Base-by-base conservation (phyloP, 345 rosid species). In the Chamaenerion angustifolium region DNA sequence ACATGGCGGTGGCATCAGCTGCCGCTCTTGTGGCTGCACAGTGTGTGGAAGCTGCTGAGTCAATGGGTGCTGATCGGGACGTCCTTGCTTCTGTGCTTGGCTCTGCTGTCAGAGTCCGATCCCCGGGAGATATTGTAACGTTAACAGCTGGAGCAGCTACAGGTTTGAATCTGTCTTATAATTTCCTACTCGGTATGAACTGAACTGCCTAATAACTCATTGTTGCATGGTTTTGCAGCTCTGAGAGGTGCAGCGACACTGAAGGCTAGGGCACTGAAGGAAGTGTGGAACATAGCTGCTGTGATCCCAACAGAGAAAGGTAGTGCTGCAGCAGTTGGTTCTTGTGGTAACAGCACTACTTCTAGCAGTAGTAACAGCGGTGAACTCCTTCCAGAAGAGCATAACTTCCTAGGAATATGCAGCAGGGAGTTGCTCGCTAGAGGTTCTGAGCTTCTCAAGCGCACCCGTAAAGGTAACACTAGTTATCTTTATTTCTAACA, bases 21-120 rank as follows among this genome's bases (percentile, higher is more conserved):
- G 95, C 97, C 0, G 76, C 90, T 0, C 64, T 89, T 18, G 95
- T 85, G 1, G 97, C 97, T 0, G 90, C 95, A 0, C 95, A 89
- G 50, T 89, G 97, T 3, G 84, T 83, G 4, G 97, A 89, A 71
- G 82, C 82, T 0, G 97, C 97, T 0, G 97, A 89, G 61, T 76
- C 76, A 0, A 71, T 83, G 88, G 97, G 95, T 12, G 78, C 73
- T n/a, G 74, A 69, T 23, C 69, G 66, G 3, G 74, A 73, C 12
- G 68, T 63, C 18, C 61, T 69, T 1, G 64, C 65, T 12, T 54
- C 69, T 11, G 78, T 69, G 14, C 64, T 73, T 6, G 57, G 59
- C 51, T 69, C 78, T 8, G 78, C 78, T 2, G 72, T 69, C n/a
- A 66, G 64, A 44, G 72, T 73, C 8, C 56, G 74, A n/a, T 65